Evolutionary conservation across 1,284 basidiomycete species (phyloP), one percentile per base, ranked within the genome.

Genomic region (Malassezia nana): DNA sequence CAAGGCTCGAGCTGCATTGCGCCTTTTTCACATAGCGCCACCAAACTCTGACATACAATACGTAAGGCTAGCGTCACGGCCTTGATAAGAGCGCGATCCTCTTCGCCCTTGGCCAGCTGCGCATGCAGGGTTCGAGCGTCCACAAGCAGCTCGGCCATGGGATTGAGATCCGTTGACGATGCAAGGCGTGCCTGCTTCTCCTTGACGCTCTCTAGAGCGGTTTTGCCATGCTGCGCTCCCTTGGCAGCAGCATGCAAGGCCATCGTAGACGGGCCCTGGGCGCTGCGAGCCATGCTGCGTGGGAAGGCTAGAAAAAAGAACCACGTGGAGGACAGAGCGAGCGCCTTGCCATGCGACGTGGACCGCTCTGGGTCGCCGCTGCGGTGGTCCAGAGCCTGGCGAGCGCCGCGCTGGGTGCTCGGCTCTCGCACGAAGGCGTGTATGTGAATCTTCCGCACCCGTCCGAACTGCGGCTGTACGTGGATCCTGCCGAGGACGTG

Each of bases 91-190:
- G 53, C 31, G 3, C 42, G 41, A n/a, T 50, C 46, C 13, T 33
- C 30, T 3, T 30, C 41, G 10, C 10, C 24, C 2, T 4, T n/a
- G 15, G 29, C 28, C 20, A 39, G 13, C 16, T 45, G 26, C 15
- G 38, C 13, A 18, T 40, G 29, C 10, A 50, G 28, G 6, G 8
- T 7, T n/a, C 30, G 35, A 13, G 38, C 48, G 8, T 33, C 13
- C 13, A 9, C 32, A 13, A 51, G 24, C 6, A 56, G 44, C 28
- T 50, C 43, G 3, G 49, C 43, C n/a, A 56, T 16, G 2, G 54
- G 48, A 18, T 56, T 56, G 8, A 56, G 25, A 22, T 56, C 49
- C n/a, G 54, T 56, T 4, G 54, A 51, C 5, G 30, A 26, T 1
- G 54, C 48, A 7, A 56, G 43, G 16, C 25, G 35, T 29, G 35